Base-by-base conservation (phyloP, 2,329 filamentous ascomycete genomes). In the Hypoxylon sp. region DNA sequence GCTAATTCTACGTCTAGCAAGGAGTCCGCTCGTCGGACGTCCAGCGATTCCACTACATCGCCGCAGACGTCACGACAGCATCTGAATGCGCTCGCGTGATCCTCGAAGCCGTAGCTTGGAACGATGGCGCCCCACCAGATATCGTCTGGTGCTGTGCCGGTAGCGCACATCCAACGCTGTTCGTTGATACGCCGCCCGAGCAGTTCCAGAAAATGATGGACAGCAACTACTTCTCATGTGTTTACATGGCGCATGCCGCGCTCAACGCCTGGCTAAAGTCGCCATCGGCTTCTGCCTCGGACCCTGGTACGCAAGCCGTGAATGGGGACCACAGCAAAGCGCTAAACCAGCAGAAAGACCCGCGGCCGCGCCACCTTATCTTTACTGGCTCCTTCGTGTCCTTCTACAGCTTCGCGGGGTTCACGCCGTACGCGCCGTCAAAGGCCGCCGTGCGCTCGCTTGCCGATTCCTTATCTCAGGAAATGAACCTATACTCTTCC, bases 121-220 rank as follows among this genome's bases (percentile, higher is more conserved):
- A 91, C 66, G 82, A 82, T 53, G 78, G 81, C 17, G 79, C 85
- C 34, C 89, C 75, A 6, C 77, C 90, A 0, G 90, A 92, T 72
- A 80, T 92, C 50, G 86, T 92, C 25, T 92, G 90, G 85, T 88
- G 89, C 36, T 86, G 87, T 13, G 85, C 86, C 13, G 91, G 90
- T 73, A 87, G 89, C 59, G 87, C 89, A 13, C 87, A 91, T 72
- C 85, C 78, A 1, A 73, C 72, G 2, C 71, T 79, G 3, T 81
- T 82, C 69, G 71, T 78, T 49, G 78, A 81, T 53, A 79, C 78
- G 7, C 75, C 75, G 0, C 21, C 75, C 2, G 68, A 75, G 4
- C 72, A 78, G 43, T 77, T 82, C 67, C 76, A 79, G 65, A 65
- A 59, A 1, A 77, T 78, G 72, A 80, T 82, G 75, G 76, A 79